phyloP scores from a whole-genome alignment of 1,284 basidiomycete genomes.

The Papiliotrema flavescens region DNA sequence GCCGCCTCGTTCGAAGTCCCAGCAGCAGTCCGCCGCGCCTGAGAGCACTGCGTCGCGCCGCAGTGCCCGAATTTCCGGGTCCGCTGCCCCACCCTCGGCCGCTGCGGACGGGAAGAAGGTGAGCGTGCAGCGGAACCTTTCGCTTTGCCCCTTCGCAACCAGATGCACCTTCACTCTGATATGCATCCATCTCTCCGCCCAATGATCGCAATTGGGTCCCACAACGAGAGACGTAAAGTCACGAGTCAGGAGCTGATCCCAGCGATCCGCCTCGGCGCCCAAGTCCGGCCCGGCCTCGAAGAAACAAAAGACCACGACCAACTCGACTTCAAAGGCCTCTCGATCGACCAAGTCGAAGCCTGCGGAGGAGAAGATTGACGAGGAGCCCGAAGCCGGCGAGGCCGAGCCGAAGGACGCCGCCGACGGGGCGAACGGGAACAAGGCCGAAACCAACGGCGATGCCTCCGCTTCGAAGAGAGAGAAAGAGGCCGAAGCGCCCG shows the following conservation, averaged over 20 bases:
- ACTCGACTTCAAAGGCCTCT: conserved; percentile 15
- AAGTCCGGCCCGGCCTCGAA: conserved; percentile 14
- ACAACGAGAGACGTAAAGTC: too few species aligned
- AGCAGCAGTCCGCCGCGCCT: conserved; percentile 22
- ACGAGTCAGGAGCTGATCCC: neutral
- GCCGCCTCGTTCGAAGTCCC: conserved; percentile 5
- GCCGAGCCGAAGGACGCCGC: conserved; percentile 8
- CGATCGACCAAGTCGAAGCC: conserved; percentile 12
- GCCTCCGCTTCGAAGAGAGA: conserved; percentile 23
- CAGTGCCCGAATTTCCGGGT: conserved; percentile 14
- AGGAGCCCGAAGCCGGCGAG: neutral
- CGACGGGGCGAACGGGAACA: conserved; percentile 1
- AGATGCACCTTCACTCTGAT: too few species aligned
- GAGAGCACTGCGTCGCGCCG: conserved; percentile 13
- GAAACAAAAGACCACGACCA: conserved; percentile 16
- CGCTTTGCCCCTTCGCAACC: conserved; percentile 1
- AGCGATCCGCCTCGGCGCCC: conserved; percentile 3
- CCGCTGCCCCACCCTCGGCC: conserved; percentile 1
- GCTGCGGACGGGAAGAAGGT: conserved; percentile 24
- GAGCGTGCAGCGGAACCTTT: conserved; percentile 2
- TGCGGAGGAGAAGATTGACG: neutral
- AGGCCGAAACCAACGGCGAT: conserved; percentile 6
- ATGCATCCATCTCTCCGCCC: too few species aligned
- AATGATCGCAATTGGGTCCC: too few species aligned
- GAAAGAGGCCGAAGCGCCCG: conserved; percentile 36